These are phyloP conservation scores for Ogataea degrootiae DNA, from an alignment of 805 yeast genomes.

Conservation along the genomic window DNA sequence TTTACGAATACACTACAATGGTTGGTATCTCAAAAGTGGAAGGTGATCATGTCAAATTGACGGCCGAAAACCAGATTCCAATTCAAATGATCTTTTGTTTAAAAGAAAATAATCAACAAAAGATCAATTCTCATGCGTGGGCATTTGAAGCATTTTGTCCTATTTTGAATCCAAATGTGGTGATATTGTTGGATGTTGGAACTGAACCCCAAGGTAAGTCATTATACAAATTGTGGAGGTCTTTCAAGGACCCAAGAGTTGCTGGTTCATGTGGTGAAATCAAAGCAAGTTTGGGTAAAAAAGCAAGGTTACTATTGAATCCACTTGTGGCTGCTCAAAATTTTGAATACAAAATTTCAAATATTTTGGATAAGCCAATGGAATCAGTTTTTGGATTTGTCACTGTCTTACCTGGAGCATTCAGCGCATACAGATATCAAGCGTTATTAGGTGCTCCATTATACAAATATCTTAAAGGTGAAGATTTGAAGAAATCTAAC, in stretches of 20 bases:
- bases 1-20: constrained; percentile 90
- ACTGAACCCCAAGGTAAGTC: constrained; percentile 85
- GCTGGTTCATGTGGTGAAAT: constrained; percentile 99
- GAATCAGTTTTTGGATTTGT: constrained; percentile 94
- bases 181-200: constrained; percentile 88
- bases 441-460: constrained; percentile 85
- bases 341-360: constrained; percentile 94
- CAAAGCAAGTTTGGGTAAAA: constrained; percentile 70
- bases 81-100: constrained; percentile 85
- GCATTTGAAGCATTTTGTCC: constrained; percentile 91
- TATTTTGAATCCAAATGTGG: constrained; percentile 73
- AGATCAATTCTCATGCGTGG: constrained; percentile 96
- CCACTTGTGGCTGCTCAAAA: constrained; percentile 96
- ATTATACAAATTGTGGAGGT: constrained; percentile 83
- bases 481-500: constrained; percentile 59
- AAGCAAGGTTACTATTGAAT: constrained; percentile 49
- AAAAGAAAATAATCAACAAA: constrained; percentile 83
- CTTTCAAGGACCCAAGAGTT: constrained; percentile 71
- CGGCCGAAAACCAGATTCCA: constrained; percentile 65
- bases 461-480: constrained; percentile 89
- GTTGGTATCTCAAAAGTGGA: constrained; percentile 72
- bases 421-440: constrained; percentile 84
- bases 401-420: constrained; percentile 93
- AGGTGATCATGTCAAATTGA: constrained; percentile 55
- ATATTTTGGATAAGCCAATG: constrained; percentile 91